These are phyloP conservation scores for Linnemannia hyalina DNA, from an alignment of 192 early-diverging fungal species.

Conservation along the genomic window DNA sequence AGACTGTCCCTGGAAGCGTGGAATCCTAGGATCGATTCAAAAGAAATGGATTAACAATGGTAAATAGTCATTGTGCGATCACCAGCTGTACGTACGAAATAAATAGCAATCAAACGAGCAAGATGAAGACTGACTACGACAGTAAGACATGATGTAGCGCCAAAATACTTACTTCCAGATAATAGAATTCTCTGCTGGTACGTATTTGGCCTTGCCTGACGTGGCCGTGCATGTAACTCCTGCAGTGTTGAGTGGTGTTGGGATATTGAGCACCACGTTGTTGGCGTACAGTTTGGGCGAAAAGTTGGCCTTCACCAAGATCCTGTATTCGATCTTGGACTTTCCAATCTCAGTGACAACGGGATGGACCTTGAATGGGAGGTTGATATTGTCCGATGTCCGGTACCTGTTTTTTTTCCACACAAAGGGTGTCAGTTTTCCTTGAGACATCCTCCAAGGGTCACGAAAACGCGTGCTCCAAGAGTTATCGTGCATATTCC, in stretches of 20 bases:
- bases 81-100: background rate
- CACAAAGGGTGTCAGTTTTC: background rate
- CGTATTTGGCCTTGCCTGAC: slow-evolving; percentile 94
- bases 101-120: background rate
- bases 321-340: slow-evolving; percentile 88
- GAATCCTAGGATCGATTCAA: slow-evolving; percentile 68
- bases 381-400: slow-evolving; percentile 94
- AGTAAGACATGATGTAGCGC: background rate
- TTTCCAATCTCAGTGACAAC: slow-evolving; percentile 90
- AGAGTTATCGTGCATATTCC: background rate
- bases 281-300: slow-evolving; percentile 90
- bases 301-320: slow-evolving; percentile 92
- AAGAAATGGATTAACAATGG: slow-evolving; percentile 21
- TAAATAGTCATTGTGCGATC: background rate
- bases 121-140: background rate
- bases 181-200: slow-evolving; percentile 92
- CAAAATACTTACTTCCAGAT: slow-evolving; percentile 89
- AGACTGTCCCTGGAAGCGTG: slow-evolving; percentile 91
- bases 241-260: slow-evolving; percentile 92
- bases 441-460: background rate
- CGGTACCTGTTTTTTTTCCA: slow-evolving; percentile 71
- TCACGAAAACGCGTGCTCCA: background rate
- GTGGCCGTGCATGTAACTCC: slow-evolving; percentile 84
- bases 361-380: slow-evolving; percentile 96
- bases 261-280: slow-evolving; percentile 89